Evolutionary conservation across 2,329 filamentous ascomycete species (phyloP).

Genomic region (Arthrobotrys iridis): DNA sequence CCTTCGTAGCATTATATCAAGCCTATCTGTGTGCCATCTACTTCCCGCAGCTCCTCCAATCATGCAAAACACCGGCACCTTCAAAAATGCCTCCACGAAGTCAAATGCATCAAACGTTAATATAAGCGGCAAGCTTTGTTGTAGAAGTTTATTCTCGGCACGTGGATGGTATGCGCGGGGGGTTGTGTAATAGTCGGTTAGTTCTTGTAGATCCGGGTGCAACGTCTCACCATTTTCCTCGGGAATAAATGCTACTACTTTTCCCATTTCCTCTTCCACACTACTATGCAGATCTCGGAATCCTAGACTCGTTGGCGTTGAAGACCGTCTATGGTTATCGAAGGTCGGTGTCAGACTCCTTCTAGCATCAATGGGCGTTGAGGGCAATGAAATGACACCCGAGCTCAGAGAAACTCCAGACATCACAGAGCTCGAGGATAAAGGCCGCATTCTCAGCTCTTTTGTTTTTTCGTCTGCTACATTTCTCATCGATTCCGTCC

Average conservation of each 20-base stretch:
- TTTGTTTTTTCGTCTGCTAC: neutral
- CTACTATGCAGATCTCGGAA: neutral
- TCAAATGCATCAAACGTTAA: conserved; percentile 52
- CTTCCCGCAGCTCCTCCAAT: conserved; percentile 22
- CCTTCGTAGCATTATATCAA: conserved; percentile 5
- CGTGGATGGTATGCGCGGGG: conserved; percentile 55
- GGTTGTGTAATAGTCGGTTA: conserved; percentile 57
- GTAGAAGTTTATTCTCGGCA: conserved; percentile 54
- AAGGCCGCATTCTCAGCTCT: neutral
- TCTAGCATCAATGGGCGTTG: neutral
- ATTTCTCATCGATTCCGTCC: neutral
- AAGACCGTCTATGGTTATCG: neutral
- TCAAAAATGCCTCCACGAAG: conserved; percentile 51
- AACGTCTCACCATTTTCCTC: neutral
- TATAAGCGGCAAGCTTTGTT: conserved; percentile 57
- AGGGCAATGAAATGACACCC: conserved; percentile 6
- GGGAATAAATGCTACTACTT: neutral
- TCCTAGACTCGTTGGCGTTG: neutral
- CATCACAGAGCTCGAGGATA: neutral
- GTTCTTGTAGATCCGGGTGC: conserved; percentile 37
- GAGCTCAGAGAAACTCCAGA: neutral
- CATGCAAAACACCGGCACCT: conserved; percentile 15
- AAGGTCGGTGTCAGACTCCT: conserved; percentile 12
- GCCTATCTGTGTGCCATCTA: conserved; percentile 5
- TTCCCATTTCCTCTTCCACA: neutral